Evolutionary conservation across 192 early-diverging fungal species (phyloP), one percentile per base, ranked within the genome.

Genomic region (Rhizophagus sp.): DNA sequence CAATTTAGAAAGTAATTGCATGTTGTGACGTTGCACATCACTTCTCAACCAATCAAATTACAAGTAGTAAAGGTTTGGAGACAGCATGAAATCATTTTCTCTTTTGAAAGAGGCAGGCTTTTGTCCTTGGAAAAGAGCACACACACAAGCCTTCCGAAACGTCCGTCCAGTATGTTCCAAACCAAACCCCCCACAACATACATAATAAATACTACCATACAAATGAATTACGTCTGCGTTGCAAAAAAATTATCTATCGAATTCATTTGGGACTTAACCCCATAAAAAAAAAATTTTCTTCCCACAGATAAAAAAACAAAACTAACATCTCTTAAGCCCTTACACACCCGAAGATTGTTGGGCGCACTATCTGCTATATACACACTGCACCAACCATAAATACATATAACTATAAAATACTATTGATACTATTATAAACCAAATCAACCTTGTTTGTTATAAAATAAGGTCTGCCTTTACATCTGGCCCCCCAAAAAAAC

Each of bases 21-120:
- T 70, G 68, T n/a, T 70, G 68, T 70, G 68, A 70, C 68, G 68
- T 70, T 70, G 33, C 68, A 70, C 68, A 70, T 70, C 39, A 70
- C 22, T 47, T 44, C 11, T 41, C 34, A 41, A 44, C 68, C 68
- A 70, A 70, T 70, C 68, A 70, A 67, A 11, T n/a, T 44, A 13
- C 36, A n/a, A 44, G 39, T 30, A 70, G 68, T 70, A 70, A 70
- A 70, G 68, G 36, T 70, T 70, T 70, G 68, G 68, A 70, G 68
- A 70, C 68, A 70, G 68, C 68, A 70, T 70, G 68, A 70, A 70
- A 70, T 70, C 68, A 70, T 70, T 70, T 70, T 70, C 68, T 70
- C 68, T 70, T 70, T 70, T 70, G 68, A 70, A 70, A 70, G 68
- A 70, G 68, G 68, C 68, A 70, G 68, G 68, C 68, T 70, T 70